Percentiles rank a stretch among this genome's conserved stretches.
These are phyloP conservation scores for Rhodotorula sp. DNA, from an alignment of 1,284 basidiomycete species.

Conservation along the genomic window DNA sequence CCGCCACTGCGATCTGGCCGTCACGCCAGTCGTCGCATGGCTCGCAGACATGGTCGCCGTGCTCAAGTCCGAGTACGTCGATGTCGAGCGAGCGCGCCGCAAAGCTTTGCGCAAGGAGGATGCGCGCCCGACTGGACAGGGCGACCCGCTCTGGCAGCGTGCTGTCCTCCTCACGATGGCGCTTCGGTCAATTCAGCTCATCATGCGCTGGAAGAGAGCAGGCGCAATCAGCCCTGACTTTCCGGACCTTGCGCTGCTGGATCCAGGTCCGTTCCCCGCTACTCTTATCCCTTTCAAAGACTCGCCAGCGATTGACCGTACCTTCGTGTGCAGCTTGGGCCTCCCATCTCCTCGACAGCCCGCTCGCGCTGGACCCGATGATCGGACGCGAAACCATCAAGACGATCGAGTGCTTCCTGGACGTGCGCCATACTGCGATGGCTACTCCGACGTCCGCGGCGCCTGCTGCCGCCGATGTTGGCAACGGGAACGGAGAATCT, in stretches of 20 bases:
- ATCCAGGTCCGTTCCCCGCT: conserved; percentile 55
- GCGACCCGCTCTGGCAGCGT: conserved; percentile 25
- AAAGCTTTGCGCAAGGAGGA: conserved; percentile 9
- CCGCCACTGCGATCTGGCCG: conserved; percentile 59
- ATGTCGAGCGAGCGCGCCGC: conserved; percentile 42
- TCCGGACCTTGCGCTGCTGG: conserved; percentile 65
- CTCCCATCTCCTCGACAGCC: conserved; percentile 59
- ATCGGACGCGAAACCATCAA: conserved; percentile 61
- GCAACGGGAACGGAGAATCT: conserved; percentile 58
- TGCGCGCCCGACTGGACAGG: background rate
- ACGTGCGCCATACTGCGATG: conserved; percentile 57
- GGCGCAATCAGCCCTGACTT: conserved; percentile 50
- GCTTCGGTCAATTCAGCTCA: conserved; percentile 25
- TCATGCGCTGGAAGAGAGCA: conserved; percentile 3
- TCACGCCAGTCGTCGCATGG: conserved; percentile 65
- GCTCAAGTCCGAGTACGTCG: conserved; percentile 61
- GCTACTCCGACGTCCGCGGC: conserved; percentile 48
- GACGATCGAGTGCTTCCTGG: conserved; percentile 65
- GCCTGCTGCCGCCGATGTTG: background rate
- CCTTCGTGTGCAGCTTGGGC: conserved; percentile 59
- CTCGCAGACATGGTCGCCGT: conserved; percentile 62
- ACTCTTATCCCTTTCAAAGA: background rate
- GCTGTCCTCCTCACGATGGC: conserved; percentile 35
- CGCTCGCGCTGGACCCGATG: conserved; percentile 54
- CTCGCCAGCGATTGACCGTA: conserved; percentile 3